Base-by-base conservation (phyloP, 805 yeast genomes). In the Nakazawaea peltata region DNA sequence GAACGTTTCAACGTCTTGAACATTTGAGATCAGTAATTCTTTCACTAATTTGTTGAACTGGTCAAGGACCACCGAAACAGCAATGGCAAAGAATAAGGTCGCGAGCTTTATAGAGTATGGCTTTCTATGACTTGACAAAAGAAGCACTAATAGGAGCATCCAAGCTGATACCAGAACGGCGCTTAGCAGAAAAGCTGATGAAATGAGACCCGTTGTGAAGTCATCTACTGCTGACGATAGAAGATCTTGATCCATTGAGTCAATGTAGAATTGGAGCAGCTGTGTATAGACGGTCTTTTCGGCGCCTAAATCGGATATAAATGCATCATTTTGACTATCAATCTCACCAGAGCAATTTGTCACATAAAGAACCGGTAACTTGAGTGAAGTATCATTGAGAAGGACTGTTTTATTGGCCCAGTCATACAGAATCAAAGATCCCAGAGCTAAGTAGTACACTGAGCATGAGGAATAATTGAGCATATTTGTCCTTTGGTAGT, bases 81-180 rank as follows among this genome's bases (percentile, higher is more conserved):
- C 62, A 1, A 71, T 55, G 11, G 85, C 73, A 38, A 67, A 69
- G 36, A 74, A 59, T 15, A 77, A 44, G n/a, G 81, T 73, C 4
- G 82, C 74, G 8, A 77, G 21, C 26, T 70, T 71, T 25, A 83
- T 67, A 29, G 76, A 53, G 27, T 61, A 50, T 4, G 88, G 86
- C 37, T 80, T 71, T 18, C 71, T 59, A 44, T 72, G 72, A 26
- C 69, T 72, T 15, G 74, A 67, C 22, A 83, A 50, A 15, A 71
- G 48, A 28, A 81, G 59, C 23, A 81, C 54, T 13, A 81, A 41
- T 33, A 79, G 56, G 18, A 84, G 59, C 74, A 82, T 74, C 94
- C 94, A 84, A 19, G 78, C 63, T 12, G 79, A 67, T 5, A 74
- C 72, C 41, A 75, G 73, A 14, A 72, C 61, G 0, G 77, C 73